Base-by-base conservation (phyloP, 2,329 filamentous ascomycete species). In the Niveomyces coronatus region DNA sequence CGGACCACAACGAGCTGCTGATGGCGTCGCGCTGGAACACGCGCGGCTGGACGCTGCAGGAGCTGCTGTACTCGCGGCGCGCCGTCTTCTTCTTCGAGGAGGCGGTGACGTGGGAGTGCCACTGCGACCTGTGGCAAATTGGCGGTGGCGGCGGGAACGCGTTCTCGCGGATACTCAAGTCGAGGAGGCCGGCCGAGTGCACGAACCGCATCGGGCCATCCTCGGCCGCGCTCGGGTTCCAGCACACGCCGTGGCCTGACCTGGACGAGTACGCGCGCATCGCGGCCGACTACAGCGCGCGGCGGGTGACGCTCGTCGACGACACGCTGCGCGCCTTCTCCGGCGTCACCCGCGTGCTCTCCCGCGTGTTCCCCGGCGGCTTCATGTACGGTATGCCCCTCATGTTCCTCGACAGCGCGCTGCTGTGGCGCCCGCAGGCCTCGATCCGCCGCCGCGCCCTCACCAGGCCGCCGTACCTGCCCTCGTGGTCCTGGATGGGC, bases 401-500 rank as follows among this genome's bases (percentile, higher is more conserved):
- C 30, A 61, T 64, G 57, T 67, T 67, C 35, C 49, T 67, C 17
- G 64, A 67, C 35, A 54, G 58, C 33, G 62, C 64, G 7, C 54
- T 67, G 16, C 54, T 67, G 18, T 67, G 64, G 64, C 56, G 62
- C 13, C 64, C 64, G 11, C 55, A 62, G 31, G 61, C 63, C 13
- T 63, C 61, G 3, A 60, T 67, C 19, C 54, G 62, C 18, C 53
- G 64, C 14, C 49, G 63, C 16, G 56, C 57, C 6, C 46, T 61
- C 6, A 49, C 57, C 4, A 53, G 55, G 0, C 52, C 59, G 9
- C 55, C 61, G 2, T 62, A 61, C 37, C 50, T 67, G 5, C 64
- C 64, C 0, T 64, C 61, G 4, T 67, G 64, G 64, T 64, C 62
- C 20, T 67, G 64, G 64, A 61, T 67, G 57, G 63, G 64, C 16